These are phyloP conservation scores for Erigeron philadelphicus DNA, from an alignment of 140 eudicot genomes.

Conservation along the genomic window DNA sequence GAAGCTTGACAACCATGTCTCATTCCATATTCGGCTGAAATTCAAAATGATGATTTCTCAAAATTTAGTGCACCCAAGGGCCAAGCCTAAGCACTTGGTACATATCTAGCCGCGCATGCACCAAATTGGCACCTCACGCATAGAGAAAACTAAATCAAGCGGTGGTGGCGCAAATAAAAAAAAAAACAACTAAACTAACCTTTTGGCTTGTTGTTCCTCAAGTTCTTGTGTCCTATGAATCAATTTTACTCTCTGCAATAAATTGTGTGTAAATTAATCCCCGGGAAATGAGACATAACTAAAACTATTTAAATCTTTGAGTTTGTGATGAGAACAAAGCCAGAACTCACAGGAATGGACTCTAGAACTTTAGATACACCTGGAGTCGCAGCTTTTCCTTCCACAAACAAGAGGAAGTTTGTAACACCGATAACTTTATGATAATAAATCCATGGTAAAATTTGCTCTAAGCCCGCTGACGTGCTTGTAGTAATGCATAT, in stretches of 20 bases:
- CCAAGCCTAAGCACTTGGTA: no score
- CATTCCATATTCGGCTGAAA: slow-evolving; percentile 58
- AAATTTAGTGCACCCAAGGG: no score
- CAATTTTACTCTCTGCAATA: slow-evolving; percentile 57
- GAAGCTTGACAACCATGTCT: slow-evolving; percentile 54
- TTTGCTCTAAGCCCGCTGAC: slow-evolving; percentile 78
- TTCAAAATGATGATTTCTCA: slow-evolving; percentile 8
- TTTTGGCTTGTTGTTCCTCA: slow-evolving; percentile 70
- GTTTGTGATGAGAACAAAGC: slow-evolving; percentile 7
- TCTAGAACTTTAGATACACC: slow-evolving; percentile 68
- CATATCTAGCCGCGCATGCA: no score
- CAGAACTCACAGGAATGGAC: slow-evolving; percentile 62
- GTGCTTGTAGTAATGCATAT: slow-evolving; percentile 77
- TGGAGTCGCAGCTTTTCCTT: slow-evolving; percentile 81
- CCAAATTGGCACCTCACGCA: no score
- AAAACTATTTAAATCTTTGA: background rate
- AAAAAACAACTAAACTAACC: slow-evolving; percentile 33
- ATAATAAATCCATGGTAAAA: slow-evolving; percentile 78
- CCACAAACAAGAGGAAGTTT: slow-evolving; percentile 73
- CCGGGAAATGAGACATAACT: background rate
- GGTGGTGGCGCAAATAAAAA: no score
- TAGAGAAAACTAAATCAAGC: no score
- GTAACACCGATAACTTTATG: slow-evolving; percentile 85
- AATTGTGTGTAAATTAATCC: background rate
- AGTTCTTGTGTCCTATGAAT: slow-evolving; percentile 72